Percentiles rank a stretch among this genome's conserved stretches.
These are phyloP conservation scores for Amanita exitialis DNA, from an alignment of 768 basidiomycete species.

Conservation along the genomic window DNA sequence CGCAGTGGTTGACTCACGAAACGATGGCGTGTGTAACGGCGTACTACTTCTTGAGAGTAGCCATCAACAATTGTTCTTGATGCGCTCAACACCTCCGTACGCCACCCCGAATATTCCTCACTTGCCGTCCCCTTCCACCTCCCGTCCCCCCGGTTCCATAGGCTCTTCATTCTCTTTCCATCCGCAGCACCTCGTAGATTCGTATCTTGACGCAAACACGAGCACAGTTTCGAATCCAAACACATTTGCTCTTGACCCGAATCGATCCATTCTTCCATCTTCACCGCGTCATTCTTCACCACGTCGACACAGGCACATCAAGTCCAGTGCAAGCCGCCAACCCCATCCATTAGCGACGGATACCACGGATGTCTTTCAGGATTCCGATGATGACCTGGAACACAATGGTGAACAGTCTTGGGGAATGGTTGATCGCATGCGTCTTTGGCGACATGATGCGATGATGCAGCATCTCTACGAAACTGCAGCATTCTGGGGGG, in stretches of 20 bases:
- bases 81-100: constrained; percentile 44
- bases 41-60: too few relatives aligned
- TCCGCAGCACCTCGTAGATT: constrained; percentile 66
- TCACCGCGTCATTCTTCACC: constrained; percentile 68
- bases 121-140: constrained; percentile 38
- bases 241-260: constrained; percentile 65
- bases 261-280: constrained; percentile 63
- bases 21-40: too few relatives aligned
- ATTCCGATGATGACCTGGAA: constrained; percentile 50
- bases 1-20: too few relatives aligned
- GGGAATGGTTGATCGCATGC: constrained; percentile 91
- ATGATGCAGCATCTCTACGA: constrained; percentile 98
- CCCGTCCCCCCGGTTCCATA: constrained; percentile 58
- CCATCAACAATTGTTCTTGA: constrained; percentile 7
- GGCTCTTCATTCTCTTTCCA: constrained; percentile 80
- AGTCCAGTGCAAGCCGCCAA: constrained; percentile 35
- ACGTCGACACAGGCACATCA: constrained; percentile 41
- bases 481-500: constrained; percentile 97
- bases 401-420: constrained; percentile 57
- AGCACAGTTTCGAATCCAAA: constrained; percentile 47
- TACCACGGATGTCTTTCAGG: constrained; percentile 67
- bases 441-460: constrained; percentile 95
- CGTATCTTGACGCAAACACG: constrained; percentile 55
- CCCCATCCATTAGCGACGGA: constrained; percentile 73
- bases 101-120: constrained; percentile 32